A percentile compares a stretch with the other conserved stretches of the same genome.
phyloP scores from a whole-genome alignment of 768 basidiomycete genomes.

The Nevesoporus exiguus region DNA sequence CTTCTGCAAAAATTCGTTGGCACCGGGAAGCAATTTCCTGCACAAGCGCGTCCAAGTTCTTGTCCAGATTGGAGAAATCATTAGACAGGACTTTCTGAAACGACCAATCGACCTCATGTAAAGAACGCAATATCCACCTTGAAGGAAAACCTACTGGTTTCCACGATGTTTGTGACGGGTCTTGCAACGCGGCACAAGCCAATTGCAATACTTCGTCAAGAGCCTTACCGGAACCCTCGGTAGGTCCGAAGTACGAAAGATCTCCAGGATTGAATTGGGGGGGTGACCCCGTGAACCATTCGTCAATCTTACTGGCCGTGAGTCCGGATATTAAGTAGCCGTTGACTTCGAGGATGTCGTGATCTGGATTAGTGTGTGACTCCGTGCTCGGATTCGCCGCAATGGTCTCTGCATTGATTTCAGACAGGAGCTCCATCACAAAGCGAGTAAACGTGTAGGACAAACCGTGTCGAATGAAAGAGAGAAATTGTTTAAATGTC shows the following conservation, averaged over 20 bases:
- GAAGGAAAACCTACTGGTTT: slow-evolving; percentile 46
- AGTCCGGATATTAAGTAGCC: slow-evolving; percentile 74
- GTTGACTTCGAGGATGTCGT: slow-evolving; percentile 79
- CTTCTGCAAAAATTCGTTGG: slow-evolving; percentile 58
- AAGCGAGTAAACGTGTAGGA: slow-evolving; percentile 11
- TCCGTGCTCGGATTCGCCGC: slow-evolving; percentile 54
- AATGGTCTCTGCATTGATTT: slow-evolving; percentile 39
- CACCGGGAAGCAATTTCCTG: slow-evolving; percentile 60
- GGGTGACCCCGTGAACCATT: slow-evolving; percentile 69
- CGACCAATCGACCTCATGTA: slow-evolving; percentile 30
- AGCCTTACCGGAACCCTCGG: slow-evolving; percentile 18
- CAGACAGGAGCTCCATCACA: slow-evolving; percentile 13
- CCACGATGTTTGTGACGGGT: slow-evolving; percentile 47
- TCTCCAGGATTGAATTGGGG: slow-evolving; percentile 34
- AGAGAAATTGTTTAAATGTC: slow-evolving; percentile 76
- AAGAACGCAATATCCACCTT: slow-evolving; percentile 22
- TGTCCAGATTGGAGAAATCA: slow-evolving; percentile 57
- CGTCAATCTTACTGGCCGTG: slow-evolving; percentile 64
- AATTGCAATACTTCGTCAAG: slow-evolving; percentile 42
- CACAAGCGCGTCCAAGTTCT: slow-evolving; percentile 64
- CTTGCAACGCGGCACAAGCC: slow-evolving; percentile 47
- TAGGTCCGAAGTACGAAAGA: slow-evolving; percentile 25
- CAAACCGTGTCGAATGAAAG: slow-evolving; percentile 73
- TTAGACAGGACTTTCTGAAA: slow-evolving; percentile 45
- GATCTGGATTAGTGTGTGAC: slow-evolving; percentile 42